phyloP scores from a whole-genome alignment of 352 stramenopile genomes.

The Blastocystis sp. region DNA sequence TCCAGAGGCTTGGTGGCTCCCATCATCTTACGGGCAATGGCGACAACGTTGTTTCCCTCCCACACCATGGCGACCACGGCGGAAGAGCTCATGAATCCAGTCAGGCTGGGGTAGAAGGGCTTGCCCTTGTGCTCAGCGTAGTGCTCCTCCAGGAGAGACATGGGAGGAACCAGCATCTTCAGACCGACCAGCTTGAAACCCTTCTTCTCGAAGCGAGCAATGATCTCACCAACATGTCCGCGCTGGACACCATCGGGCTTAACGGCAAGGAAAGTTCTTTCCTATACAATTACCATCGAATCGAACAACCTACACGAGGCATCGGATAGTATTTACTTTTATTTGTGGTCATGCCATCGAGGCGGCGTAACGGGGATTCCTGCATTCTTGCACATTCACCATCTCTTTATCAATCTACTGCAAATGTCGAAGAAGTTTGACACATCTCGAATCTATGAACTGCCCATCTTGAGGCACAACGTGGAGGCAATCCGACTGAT shows the following conservation, averaged over 20 bases:
- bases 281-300: constrained; percentile 65
- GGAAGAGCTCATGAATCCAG: constrained; percentile 86
- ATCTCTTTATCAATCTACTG: neutral
- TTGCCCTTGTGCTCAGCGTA: constrained; percentile 83
- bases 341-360: neutral
- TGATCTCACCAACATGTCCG: constrained; percentile 82
- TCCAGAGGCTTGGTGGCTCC: constrained; percentile 88
- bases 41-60: constrained; percentile 81
- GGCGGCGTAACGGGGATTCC: neutral
- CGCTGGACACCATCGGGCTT: constrained; percentile 94
- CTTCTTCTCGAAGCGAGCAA: constrained; percentile 90
- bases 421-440: constrained; percentile 16
- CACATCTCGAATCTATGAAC: constrained; percentile 42
- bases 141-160: constrained; percentile 73
- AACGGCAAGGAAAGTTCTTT: constrained; percentile 67
- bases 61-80: constrained; percentile 68
- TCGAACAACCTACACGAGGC: neutral
- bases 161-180: constrained; percentile 74
- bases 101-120: constrained; percentile 79
- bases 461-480: constrained; percentile 33
- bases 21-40: constrained; percentile 85
- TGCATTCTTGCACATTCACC: neutral
- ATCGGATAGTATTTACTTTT: neutral
- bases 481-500: constrained; percentile 8
- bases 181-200: constrained; percentile 89